These are phyloP conservation scores for Rhizopus delemar DNA, from an alignment of 371 early-diverging fungal genomes.

Conservation along the genomic window DNA sequence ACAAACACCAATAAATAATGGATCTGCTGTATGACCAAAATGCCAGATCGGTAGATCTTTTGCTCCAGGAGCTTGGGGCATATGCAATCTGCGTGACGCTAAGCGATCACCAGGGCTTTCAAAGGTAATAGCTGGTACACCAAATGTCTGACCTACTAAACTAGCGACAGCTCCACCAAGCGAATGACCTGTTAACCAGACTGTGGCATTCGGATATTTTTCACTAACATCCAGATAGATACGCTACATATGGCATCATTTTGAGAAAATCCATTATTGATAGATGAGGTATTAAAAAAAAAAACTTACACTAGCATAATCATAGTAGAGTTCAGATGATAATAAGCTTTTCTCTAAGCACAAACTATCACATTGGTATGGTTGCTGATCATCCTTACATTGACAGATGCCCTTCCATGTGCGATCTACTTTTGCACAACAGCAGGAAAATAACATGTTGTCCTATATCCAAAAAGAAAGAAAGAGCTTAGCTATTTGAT, in stretches of 20 bases:
- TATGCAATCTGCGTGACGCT: slow-evolving; percentile 79
- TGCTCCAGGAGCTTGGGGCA: slow-evolving; percentile 62
- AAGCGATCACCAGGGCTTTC: slow-evolving; percentile 88
- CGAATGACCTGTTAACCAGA: slow-evolving; percentile 94
- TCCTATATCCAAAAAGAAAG: slow-evolving; percentile 51
- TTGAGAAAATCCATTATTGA: not conserved
- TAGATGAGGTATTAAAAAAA: not conserved
- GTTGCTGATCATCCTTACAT: slow-evolving; percentile 61
- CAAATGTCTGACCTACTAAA: slow-evolving; percentile 83
- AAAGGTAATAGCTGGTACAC: slow-evolving; percentile 85
- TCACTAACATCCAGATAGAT: slow-evolving; percentile 53
- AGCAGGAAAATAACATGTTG: slow-evolving; percentile 95
- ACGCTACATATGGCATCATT: slow-evolving; percentile 20
- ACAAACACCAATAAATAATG: slow-evolving; percentile 90
- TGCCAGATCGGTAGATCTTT: slow-evolving; percentile 82
- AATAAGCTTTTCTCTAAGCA: slow-evolving; percentile 66
- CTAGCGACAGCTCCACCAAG: slow-evolving; percentile 88
- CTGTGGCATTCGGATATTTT: slow-evolving; percentile 66
- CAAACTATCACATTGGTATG: slow-evolving; percentile 60
- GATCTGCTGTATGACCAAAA: slow-evolving; percentile 91
- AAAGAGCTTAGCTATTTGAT: not conserved
- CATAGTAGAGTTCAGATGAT: slow-evolving; percentile 78
- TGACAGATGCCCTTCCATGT: slow-evolving; percentile 86
- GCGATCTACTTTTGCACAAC: slow-evolving; percentile 90
- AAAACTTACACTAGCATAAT: slow-evolving; percentile 67